These are phyloP conservation scores for Arthroderma sp. DNA, from an alignment of 2,329 filamentous ascomycete species.

Conservation along the genomic window DNA sequence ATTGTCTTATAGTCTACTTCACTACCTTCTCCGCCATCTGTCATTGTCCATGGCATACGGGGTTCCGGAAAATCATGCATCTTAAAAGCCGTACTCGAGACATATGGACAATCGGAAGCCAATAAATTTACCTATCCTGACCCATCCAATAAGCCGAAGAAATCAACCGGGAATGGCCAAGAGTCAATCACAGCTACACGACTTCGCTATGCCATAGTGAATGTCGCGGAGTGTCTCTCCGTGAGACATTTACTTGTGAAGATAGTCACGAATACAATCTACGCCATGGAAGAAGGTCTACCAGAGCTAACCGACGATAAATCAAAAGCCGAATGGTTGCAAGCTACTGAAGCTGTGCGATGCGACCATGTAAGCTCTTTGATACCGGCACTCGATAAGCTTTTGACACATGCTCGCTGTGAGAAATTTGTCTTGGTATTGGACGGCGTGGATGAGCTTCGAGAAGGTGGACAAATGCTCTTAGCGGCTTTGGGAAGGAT, in stretches of 20 bases:
- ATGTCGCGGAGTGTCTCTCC: slow-evolving; percentile 33
- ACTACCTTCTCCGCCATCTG: slow-evolving; percentile 55
- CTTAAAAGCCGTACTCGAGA: slow-evolving; percentile 48
- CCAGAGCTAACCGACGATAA: background rate
- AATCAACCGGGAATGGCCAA: background rate
- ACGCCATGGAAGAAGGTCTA: slow-evolving; percentile 17
- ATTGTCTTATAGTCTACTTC: slow-evolving; percentile 15
- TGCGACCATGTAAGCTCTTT: slow-evolving; percentile 75
- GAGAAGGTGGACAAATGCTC: slow-evolving; percentile 65
- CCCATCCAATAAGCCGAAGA: background rate
- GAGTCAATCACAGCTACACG: background rate
- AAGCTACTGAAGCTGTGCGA: slow-evolving; percentile 40
- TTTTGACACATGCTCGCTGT: slow-evolving; percentile 19
- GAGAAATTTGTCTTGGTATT: slow-evolving; percentile 67
- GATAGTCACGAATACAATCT: slow-evolving; percentile 29
- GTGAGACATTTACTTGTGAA: slow-evolving; percentile 33
- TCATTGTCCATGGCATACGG: slow-evolving; percentile 73
- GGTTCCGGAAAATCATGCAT: slow-evolving; percentile 77
- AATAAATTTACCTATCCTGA: background rate
- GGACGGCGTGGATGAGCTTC: slow-evolving; percentile 74
- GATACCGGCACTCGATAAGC: slow-evolving; percentile 51
- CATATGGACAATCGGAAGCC: slow-evolving; percentile 31
- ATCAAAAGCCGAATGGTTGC: slow-evolving; percentile 21
- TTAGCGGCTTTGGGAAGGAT: slow-evolving; percentile 69
- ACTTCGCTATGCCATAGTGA: slow-evolving; percentile 28